Conservation (phyloP, 352 stramenopile species). For the Globisporangium nagaii region DNA sequence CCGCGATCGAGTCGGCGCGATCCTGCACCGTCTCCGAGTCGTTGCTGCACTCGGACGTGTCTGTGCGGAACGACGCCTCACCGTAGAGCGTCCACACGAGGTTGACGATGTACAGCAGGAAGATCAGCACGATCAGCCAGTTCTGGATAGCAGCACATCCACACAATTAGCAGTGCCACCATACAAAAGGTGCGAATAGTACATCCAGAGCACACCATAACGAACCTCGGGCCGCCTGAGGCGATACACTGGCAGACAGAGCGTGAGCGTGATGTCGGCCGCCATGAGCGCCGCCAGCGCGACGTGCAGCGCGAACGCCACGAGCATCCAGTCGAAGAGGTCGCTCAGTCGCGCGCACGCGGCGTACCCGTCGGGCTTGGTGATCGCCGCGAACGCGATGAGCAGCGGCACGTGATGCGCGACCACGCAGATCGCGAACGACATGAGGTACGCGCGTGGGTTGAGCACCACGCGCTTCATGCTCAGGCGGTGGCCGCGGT, state of each 20-base stretch:
- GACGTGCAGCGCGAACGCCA: conserved; percentile 51
- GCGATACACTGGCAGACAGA: conserved; percentile 56
- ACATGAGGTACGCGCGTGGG: conserved; percentile 62
- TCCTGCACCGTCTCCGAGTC: conserved; percentile 53
- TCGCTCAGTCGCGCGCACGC: conserved; percentile 35
- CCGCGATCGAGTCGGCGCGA: conserved; percentile 44
- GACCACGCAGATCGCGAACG: conserved; percentile 47
- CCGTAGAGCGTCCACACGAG: conserved; percentile 57
- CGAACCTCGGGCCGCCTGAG: conserved; percentile 37
- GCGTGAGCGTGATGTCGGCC: conserved; percentile 31
- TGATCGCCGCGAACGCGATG: conserved; percentile 40
- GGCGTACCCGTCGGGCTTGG: conserved; percentile 28
- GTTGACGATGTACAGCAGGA: conserved; percentile 49
- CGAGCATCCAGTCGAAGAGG: conserved; percentile 54
- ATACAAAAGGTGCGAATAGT: no score
- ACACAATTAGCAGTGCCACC: no score
- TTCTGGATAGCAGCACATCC: conserved; percentile 18
- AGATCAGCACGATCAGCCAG: conserved; percentile 49
- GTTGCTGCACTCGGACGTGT: conserved; percentile 46
- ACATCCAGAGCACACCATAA: no score
- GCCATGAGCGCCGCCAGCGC: conserved; percentile 34
- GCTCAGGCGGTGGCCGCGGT: no score
- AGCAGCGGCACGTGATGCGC: conserved; percentile 67
- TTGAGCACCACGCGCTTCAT: conserved; percentile 76
- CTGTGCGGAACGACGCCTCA: conserved; percentile 36